These are phyloP conservation scores for Rhamnella rubrinervis DNA, from an alignment of 331 rosid genomes.

Conservation along the genomic window DNA sequence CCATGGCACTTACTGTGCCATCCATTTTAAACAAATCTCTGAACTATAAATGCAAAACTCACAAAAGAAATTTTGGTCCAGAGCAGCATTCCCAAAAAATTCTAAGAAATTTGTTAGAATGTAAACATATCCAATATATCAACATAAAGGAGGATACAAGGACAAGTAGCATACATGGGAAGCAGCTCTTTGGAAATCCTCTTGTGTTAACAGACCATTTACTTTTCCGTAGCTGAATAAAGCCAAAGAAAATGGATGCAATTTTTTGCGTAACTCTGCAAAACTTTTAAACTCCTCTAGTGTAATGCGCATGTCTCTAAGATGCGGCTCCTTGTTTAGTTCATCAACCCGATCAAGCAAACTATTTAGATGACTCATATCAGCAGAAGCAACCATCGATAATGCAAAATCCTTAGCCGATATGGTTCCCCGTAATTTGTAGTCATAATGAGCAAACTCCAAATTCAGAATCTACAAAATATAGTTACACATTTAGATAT, in stretches of 20 bases:
- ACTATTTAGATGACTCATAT: slow-evolving; percentile 48
- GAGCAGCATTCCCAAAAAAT: not conserved
- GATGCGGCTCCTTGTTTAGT: slow-evolving; percentile 39
- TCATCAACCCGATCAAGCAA: slow-evolving; percentile 66
- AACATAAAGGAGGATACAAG: slow-evolving; percentile 16
- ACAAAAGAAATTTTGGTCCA: not conserved
- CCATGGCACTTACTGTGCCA: too few species aligned
- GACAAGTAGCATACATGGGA: slow-evolving; percentile 47
- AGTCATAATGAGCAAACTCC: slow-evolving; percentile 89
- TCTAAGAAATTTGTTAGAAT: not conserved
- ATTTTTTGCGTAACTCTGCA: slow-evolving; percentile 63
- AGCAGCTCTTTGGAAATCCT: slow-evolving; percentile 85
- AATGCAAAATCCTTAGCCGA: slow-evolving; percentile 81
- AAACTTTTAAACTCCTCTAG: slow-evolving; percentile 78
- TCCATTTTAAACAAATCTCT: not conserved
- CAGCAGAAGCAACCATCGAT: slow-evolving; percentile 91
- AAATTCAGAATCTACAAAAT: slow-evolving; percentile 59
- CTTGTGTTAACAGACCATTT: slow-evolving; percentile 58
- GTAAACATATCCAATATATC: not conserved
- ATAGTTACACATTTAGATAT: not conserved
- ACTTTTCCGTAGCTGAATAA: slow-evolving; percentile 80
- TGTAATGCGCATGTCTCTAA: slow-evolving; percentile 53
- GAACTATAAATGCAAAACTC: not conserved
- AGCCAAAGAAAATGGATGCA: slow-evolving; percentile 77
- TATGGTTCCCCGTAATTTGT: slow-evolving; percentile 59